Base-by-base conservation (phyloP, 805 yeast species). In the Yamadazyma scolyti region DNA sequence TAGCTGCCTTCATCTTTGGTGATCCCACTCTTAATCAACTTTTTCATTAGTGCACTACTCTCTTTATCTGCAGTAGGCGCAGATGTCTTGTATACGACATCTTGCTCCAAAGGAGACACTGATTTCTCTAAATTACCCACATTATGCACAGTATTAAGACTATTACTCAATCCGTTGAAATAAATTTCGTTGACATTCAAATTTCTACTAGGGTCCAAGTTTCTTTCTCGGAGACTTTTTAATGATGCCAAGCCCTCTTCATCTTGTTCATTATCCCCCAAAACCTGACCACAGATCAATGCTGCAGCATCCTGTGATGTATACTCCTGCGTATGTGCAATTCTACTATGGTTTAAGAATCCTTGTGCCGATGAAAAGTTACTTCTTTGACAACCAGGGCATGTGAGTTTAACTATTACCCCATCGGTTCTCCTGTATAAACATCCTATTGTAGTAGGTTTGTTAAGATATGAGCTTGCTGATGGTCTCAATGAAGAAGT, bases 351-450 rank as follows among this genome's bases (percentile, higher is more conserved):
- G 51, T 82, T 84, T 21, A 82, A 67, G 43, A 84, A 82, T 10
- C 93, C 93, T 49, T 84, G 93, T 0, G 88, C 85, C 9, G 83
- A 75, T 6, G 85, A 78, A 48, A 84, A 84, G 39, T 82, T 83
- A 24, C 77, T 68, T 31, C 89, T 54, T 8, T 65, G 70, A 54
- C 95, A 84, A 30, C 68, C 72, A 1, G 78, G 74, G 51, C 95
- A 84, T 6, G 76, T 77, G 21, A 84, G 64, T 28, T 77, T 66
- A 2, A 84, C 87, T 13, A 81, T 56, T 1, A 80, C 65, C 2
- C 89, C 89, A 51, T 84, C 93, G 4, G 80, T 73, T 38, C 87
- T 54, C 39, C 78, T 64, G 46, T 78, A 80, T 3, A 80, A 67
- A 42, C 86, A 79, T 6, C 70, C 71, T 6, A 60, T 17, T 1